Conservation (phyloP, 306 rosid species). For the Inga laurina region DNA sequence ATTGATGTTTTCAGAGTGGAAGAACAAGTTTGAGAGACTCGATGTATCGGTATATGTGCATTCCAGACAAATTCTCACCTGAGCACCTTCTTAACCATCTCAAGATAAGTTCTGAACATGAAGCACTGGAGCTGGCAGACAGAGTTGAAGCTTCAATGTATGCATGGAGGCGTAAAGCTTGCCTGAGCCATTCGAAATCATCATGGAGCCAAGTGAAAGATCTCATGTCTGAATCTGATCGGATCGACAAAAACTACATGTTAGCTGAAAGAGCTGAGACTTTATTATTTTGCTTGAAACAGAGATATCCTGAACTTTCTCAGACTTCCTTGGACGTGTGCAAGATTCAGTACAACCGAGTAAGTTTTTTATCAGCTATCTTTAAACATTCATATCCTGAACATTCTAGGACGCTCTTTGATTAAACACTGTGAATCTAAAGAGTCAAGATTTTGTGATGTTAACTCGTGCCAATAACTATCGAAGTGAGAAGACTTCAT, state of each 20-base stretch:
- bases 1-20: constrained; percentile 64
- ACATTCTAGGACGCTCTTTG: neutral
- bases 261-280: constrained; percentile 90
- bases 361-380: constrained; percentile 30
- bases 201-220: constrained; percentile 94
- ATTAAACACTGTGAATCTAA: neutral
- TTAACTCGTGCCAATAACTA: no score
- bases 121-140: constrained; percentile 91
- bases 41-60: constrained; percentile 61
- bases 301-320: constrained; percentile 88
- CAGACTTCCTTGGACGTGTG: constrained; percentile 90
- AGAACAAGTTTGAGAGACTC: constrained; percentile 78
- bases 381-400: neutral
- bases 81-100: constrained; percentile 72
- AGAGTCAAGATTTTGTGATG: no score
- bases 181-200: constrained; percentile 72
- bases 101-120: constrained; percentile 78
- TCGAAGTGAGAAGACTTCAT: no score
- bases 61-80: constrained; percentile 71
- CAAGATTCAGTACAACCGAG: constrained; percentile 89
- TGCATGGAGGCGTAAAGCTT: constrained; percentile 90
- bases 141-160: constrained; percentile 94
- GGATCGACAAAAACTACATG: constrained; percentile 68
- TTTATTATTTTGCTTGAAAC: constrained; percentile 73
- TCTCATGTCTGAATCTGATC: constrained; percentile 66